These are phyloP conservation scores for Globisporangium lucens DNA, from an alignment of 352 stramenopile species.

Conservation along the genomic window DNA sequence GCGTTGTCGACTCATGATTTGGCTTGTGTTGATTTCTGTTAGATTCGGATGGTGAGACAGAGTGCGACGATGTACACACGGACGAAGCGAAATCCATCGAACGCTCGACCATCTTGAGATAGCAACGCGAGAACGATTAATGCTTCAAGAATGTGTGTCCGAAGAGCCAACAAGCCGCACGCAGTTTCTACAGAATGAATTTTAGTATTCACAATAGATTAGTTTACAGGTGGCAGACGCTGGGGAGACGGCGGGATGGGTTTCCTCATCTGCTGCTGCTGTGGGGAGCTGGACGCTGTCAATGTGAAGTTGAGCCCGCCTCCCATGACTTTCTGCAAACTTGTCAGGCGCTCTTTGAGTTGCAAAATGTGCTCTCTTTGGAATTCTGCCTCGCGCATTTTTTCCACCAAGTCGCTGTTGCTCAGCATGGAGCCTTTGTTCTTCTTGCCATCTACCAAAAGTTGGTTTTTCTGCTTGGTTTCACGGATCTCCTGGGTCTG, in stretches of 20 bases:
- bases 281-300: conserved; percentile 27
- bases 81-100: conserved; percentile 38
- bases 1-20: not conserved
- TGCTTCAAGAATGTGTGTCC: too few relatives aligned
- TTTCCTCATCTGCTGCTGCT: conserved; percentile 9
- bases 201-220: conserved; percentile 3
- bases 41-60: conserved; percentile 78
- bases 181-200: not conserved
- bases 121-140: too few relatives aligned
- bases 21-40: not conserved
- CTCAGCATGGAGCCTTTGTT: conserved; percentile 12
- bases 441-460: conserved; percentile 19
- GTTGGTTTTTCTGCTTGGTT: conserved; percentile 32
- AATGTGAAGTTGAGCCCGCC: conserved; percentile 57
- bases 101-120: conserved; percentile 1
- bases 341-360: conserved; percentile 57
- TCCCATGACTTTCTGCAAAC: conserved; percentile 61
- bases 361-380: conserved; percentile 73
- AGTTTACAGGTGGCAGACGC: conserved; percentile 64
- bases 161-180: not conserved
- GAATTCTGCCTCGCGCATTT: conserved; percentile 60
- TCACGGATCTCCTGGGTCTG: conserved; percentile 60
- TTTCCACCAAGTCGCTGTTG: conserved; percentile 37
- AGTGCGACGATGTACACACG: conserved; percentile 83
- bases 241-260: conserved; percentile 26